phyloP scores from a whole-genome alignment of 345 rosid species.

The Stellera chamaejasme region DNA sequence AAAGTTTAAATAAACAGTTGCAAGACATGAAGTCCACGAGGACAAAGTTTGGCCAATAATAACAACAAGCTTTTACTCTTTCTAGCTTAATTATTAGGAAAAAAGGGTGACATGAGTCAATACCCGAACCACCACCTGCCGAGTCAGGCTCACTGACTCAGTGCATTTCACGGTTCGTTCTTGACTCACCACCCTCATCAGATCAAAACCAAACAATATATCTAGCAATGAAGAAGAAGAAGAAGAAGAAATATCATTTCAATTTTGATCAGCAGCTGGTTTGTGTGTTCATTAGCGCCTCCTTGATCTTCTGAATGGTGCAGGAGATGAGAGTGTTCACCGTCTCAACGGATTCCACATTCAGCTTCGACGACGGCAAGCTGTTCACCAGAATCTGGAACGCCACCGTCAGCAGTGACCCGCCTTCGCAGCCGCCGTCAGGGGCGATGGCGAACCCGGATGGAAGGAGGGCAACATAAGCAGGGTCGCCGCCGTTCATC shows the following conservation, averaged over 20 bases:
- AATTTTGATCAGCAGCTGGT: constrained; percentile 43
- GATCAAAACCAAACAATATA: constrained; percentile 9
- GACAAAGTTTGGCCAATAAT: too few species aligned
- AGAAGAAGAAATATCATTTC: neutral
- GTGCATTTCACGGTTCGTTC: constrained; percentile 91
- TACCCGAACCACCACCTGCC: constrained; percentile 99
- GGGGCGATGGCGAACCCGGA: constrained; percentile 91
- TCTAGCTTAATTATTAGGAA: too few species aligned
- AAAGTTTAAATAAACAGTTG: too few species aligned
- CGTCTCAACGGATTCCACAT: constrained; percentile 94
- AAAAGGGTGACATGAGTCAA: constrained; percentile 92
- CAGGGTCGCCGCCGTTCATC: constrained; percentile 95
- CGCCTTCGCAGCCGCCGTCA: constrained; percentile 42
- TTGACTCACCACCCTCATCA: constrained; percentile 88
- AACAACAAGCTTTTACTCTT: too few species aligned
- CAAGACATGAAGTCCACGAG: too few species aligned
- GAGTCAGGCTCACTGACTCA: constrained; percentile 43
- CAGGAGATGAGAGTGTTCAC: constrained; percentile 90
- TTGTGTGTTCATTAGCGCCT: constrained; percentile 39
- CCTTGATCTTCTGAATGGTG: constrained; percentile 88
- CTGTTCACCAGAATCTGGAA: constrained; percentile 94
- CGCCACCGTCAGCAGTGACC: constrained; percentile 90
- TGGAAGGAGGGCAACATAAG: constrained; percentile 87
- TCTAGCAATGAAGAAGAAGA: neutral
- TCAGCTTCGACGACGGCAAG: constrained; percentile 88